A percentile compares a stretch with the other conserved stretches of the same genome.
phyloP scores from a whole-genome alignment of 2,329 filamentous ascomycete genomes.

The Colletotrichum godetiae region DNA sequence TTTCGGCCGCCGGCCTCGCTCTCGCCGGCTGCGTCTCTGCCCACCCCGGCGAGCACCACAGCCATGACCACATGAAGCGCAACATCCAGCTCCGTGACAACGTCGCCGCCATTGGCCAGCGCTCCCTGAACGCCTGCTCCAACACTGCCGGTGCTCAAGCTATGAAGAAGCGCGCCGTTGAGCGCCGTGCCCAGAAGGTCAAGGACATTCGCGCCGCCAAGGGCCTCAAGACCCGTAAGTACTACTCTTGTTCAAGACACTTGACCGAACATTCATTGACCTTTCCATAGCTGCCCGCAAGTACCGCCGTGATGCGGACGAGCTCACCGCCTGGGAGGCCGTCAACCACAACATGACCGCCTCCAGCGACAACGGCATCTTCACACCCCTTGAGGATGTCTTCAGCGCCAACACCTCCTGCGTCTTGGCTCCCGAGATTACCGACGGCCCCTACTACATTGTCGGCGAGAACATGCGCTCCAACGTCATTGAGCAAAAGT shows the following conservation, averaged over 20 bases:
- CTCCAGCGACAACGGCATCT: constrained; percentile 42
- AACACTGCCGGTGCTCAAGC: constrained; percentile 51
- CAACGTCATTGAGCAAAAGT: constrained; percentile 55
- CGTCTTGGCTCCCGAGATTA: constrained; percentile 25
- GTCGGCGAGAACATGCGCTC: constrained; percentile 57
- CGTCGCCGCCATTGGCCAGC: constrained; percentile 44
- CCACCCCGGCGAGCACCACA: constrained; percentile 47
- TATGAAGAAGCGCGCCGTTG: constrained; percentile 51
- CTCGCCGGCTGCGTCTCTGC: constrained; percentile 42
- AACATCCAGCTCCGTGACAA: constrained; percentile 47
- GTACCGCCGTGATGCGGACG: constrained; percentile 46
- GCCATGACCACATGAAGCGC: constrained; percentile 44
- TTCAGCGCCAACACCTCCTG: constrained; percentile 30
- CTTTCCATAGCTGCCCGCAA: constrained; percentile 44
- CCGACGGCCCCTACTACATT: constrained; percentile 45
- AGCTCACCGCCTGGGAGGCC: constrained; percentile 46
- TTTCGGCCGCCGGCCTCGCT: constrained; percentile 27
- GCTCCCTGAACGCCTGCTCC: constrained; percentile 53
- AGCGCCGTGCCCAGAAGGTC: constrained; percentile 52
- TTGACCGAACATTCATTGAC: constrained; percentile 33
- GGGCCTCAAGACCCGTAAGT: constrained; percentile 25
- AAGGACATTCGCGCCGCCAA: constrained; percentile 50
- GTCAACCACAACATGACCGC: constrained; percentile 48
- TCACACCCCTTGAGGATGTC: constrained; percentile 45
- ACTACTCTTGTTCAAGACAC: no score